phyloP scores from a whole-genome alignment of 2,329 filamentous ascomycete species.

The Penicillium sp. region DNA sequence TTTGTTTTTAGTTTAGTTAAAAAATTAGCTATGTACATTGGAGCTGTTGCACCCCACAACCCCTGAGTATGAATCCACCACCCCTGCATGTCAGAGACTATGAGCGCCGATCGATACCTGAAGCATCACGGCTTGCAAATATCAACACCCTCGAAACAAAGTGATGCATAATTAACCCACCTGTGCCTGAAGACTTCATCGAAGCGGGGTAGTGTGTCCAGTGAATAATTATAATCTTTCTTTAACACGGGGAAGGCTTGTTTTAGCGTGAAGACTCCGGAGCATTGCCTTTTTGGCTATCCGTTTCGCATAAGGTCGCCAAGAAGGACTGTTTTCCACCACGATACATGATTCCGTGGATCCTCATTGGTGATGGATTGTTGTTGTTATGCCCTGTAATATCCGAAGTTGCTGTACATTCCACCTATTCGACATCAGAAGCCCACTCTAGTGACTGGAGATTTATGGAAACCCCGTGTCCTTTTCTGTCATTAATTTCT shows the following conservation, averaged over 20 bases:
- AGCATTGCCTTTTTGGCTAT: not conserved
- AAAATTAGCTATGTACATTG: not conserved
- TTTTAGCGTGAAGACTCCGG: not conserved
- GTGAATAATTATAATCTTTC: not conserved
- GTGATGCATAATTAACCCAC: slow-evolving; percentile 5
- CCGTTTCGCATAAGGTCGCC: slow-evolving; percentile 13
- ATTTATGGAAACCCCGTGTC: slow-evolving; percentile 17
- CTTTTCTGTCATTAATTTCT: slow-evolving; percentile 12
- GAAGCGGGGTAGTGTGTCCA: not conserved
- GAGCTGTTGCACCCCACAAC: not conserved
- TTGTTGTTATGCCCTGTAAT: not conserved
- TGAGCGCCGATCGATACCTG: slow-evolving; percentile 18
- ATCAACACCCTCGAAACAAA: not conserved
- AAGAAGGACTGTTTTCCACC: not conserved
- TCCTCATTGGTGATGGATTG: slow-evolving; percentile 1
- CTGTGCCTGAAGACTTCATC: slow-evolving; percentile 7
- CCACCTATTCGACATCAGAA: not conserved
- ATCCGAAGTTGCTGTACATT: not conserved
- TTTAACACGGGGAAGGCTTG: not conserved
- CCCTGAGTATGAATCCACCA: not conserved
- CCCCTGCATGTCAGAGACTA: not conserved
- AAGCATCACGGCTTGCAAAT: slow-evolving; percentile 15
- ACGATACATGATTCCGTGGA: not conserved
- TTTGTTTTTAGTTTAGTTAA: too few species aligned
- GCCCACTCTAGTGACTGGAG: not conserved